Evolutionary conservation across 352 stramenopile genomes (phyloP), one percentile per base, ranked within the genome.

Genomic region (Phytopythium kandeliae): DNA sequence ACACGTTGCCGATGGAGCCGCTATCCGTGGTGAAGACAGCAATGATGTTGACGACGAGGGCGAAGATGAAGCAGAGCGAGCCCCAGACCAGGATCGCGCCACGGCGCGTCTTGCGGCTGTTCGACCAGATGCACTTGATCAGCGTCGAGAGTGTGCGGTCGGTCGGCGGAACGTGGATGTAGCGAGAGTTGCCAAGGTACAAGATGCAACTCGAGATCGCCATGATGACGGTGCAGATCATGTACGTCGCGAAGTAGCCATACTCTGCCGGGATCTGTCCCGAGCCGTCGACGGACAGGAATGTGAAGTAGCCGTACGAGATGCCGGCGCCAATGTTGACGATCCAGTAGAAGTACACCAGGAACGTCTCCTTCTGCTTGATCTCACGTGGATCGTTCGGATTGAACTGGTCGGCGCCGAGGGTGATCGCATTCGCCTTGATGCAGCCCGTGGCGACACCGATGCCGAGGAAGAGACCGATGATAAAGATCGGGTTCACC

Each of bases 301-400:
- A 78, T 24, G 78, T 79, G 24, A 93, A 60, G 45, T 89, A 78
- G 16, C 69, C 84, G 60, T 89, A 93, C 51, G 72, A 78, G 43
- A 93, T 67, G 21, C 62, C 51, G 0, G 84, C 64, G 26, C 82
- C 79, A 26, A 86, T 57, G 56, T 93, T 93, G 58, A 91, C 77
- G 48, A 59, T 70, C 53, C 71, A 89, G 65, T 94, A 95, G 58
- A 91, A 92, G 57, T 74, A 89, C 48, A 62, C 80, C 66, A 92
- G 92, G 67, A 74, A 93, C 31, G 67, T 80, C 37, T 74, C 60
- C 60, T 86, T 79, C 42, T 80, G 60, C 30, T 63, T 58, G 10
- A 63, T 46, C 54, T 85, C 71, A 9, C 48, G 48, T 2, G 60
- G 63, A 28, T 78, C 65, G 22, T 64, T 57, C 2, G 74, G 71